A percentile compares a stretch with the other conserved stretches of the same genome.
Conservation (phyloP, 23 red algal genomes). For the Gracilaria gracilis region DNA sequence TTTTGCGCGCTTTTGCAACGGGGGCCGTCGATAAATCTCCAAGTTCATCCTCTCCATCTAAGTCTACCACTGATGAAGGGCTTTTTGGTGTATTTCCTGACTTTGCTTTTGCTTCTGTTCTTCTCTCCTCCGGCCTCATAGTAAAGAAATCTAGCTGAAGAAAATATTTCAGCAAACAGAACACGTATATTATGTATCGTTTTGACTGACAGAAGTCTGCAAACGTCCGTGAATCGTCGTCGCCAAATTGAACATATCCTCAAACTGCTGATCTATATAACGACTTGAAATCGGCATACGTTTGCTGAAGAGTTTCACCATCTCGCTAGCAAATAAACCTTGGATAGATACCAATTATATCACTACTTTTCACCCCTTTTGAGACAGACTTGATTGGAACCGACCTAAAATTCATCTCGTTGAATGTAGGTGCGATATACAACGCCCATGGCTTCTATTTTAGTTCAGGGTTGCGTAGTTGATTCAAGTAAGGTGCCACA, state of each 20-base stretch:
- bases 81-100: background rate
- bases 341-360: constrained; percentile 47
- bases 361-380: constrained; percentile 20
- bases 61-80: background rate
- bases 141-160: constrained; percentile 32
- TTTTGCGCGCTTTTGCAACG: constrained; percentile 17
- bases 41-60: constrained; percentile 8
- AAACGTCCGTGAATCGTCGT: constrained; percentile 25
- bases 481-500: background rate
- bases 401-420: constrained; percentile 30
- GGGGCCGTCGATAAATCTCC: background rate
- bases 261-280: constrained; percentile 35
- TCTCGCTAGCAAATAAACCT: constrained; percentile 4
- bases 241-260: constrained; percentile 24
- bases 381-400: constrained; percentile 21
- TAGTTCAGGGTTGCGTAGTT: constrained; percentile 14
- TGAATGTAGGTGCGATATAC: constrained; percentile 39
- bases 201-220: constrained; percentile 17
- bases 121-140: background rate
- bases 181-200: constrained; percentile 45
- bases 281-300: constrained; percentile 39
- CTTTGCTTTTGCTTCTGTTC: background rate
- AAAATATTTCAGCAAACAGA: constrained; percentile 46
- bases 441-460: constrained; percentile 32
- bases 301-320: constrained; percentile 11